A percentile compares a stretch with the other conserved stretches of the same genome.
Conservation (phyloP, 176 grass and related monocot genomes). For the Poa pratensis region DNA sequence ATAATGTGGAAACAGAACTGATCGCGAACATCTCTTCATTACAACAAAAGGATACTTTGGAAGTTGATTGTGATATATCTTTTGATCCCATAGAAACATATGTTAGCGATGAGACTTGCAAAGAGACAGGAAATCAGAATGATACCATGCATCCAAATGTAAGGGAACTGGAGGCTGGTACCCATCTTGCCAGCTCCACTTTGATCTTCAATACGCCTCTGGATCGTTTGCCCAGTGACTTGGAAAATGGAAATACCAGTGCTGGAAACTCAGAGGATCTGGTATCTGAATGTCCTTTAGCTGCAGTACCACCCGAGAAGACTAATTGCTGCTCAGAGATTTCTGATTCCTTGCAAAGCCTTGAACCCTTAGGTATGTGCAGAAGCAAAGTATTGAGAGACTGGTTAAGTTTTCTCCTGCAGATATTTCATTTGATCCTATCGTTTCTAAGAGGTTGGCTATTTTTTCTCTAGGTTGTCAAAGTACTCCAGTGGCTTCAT, state of each 20-base stretch:
- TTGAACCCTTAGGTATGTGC: constrained; percentile 7
- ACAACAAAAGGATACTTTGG: not conserved
- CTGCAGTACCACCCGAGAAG: not conserved
- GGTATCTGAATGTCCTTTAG: constrained; percentile 4
- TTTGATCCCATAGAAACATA: not conserved
- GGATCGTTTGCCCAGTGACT: constrained; percentile 1
- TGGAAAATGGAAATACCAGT: constrained; percentile 22
- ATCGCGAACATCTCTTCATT: not conserved
- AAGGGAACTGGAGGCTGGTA: not conserved
- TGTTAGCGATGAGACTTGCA: not conserved
- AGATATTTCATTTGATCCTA: constrained; percentile 30
- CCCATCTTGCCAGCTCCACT: constrained; percentile 18
- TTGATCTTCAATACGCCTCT: not conserved
- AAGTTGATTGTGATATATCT: not conserved
- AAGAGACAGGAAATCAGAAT: constrained; percentile 30
- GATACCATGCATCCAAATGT: too few relatives aligned
- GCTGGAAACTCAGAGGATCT: constrained; percentile 9
- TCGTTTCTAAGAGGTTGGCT: constrained; percentile 23
- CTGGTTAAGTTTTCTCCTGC: not conserved
- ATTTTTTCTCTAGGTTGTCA: constrained; percentile 30
- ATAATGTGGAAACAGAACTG: constrained; percentile 6
- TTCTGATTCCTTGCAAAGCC: not conserved
- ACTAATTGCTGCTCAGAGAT: constrained; percentile 7
- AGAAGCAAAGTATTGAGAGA: constrained; percentile 6
- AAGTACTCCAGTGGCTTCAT: constrained; percentile 18